Evolutionary conservation across 805 yeast species (phyloP), one percentile per base, ranked within the genome.

Genomic region (Metschnikowia aberdeeniae): DNA sequence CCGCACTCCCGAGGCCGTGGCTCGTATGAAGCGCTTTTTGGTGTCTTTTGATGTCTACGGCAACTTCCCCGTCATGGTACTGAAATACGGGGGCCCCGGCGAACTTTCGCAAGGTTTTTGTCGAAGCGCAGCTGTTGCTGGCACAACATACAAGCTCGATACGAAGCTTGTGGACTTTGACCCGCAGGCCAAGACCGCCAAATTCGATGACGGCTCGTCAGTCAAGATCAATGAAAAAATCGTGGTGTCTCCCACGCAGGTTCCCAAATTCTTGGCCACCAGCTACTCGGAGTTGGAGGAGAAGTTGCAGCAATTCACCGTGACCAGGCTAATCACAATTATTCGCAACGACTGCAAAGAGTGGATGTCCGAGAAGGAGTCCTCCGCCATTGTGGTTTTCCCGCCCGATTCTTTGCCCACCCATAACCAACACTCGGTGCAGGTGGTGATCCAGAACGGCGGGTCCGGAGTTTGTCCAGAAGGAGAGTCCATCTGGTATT

Each of bases 111-210:
- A 92, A 68, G 99, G 97, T 1, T 92, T 93, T 65, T 92, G 97
- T 68, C 77, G 99, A 56, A 86, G 95, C 46, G 98, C 98, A 3
- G 99, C 99, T 11, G 98, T 92, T 51, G 98, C 93, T 14, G 98
- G 98, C 44, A 85, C 97, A 44, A 88, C 95, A 29, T 92, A 93
- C 68, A 89, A 89, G 63, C 73, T 92, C 45, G 81, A 84, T 59
- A 84, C 93, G 12, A 68, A 74, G 33, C 65, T 92, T 42, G 68
- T 68, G 5, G 78, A 80, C 31, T 89, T 72, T 66, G 92, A 92
- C 61, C 80, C 84, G 30, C 67, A 63, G 24, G 68, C 79, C 27
- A 83, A 86, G 57, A 70, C 81, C 20, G 97, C 95, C 6, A 70
- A 71, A 33, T 81, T 87, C 52, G 71, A 77, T 47, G 97, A 90